These are phyloP conservation scores for Roridomyces roridus DNA, from an alignment of 768 basidiomycete species.

Conservation along the genomic window DNA sequence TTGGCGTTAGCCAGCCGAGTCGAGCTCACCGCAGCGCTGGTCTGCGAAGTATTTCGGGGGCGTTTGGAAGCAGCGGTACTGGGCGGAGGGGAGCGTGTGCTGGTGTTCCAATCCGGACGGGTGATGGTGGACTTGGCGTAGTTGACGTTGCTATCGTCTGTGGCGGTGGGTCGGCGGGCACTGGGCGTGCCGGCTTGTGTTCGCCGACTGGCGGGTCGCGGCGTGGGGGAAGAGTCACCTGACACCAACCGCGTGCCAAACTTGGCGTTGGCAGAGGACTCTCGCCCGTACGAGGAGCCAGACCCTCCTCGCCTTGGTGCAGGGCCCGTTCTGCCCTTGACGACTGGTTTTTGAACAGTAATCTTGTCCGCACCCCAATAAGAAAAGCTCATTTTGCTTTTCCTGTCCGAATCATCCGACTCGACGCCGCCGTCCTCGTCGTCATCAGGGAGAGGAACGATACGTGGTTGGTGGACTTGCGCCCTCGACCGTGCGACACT, in stretches of 20 bases:
- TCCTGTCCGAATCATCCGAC: slow-evolving; percentile 86
- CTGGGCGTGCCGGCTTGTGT: slow-evolving; percentile 54
- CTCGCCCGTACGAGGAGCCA: slow-evolving; percentile 69
- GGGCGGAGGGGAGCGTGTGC: slow-evolving; percentile 51
- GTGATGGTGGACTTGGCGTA: slow-evolving; percentile 78
- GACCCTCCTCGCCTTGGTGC: slow-evolving; percentile 49
- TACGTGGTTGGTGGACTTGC: slow-evolving; percentile 67
- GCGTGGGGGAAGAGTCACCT: slow-evolving; percentile 51
- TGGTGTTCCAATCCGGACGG: slow-evolving; percentile 75
- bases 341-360: slow-evolving; percentile 79
- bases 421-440: slow-evolving; percentile 64
- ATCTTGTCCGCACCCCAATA: slow-evolving; percentile 94
- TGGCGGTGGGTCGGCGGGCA: slow-evolving; percentile 49
- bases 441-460: slow-evolving; percentile 74
- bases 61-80: slow-evolving; percentile 54
- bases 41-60: slow-evolving; percentile 74
- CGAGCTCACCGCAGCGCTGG: slow-evolving; percentile 61
- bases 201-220: slow-evolving; percentile 70
- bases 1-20: slow-evolving; percentile 45
- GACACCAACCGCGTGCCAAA: slow-evolving; percentile 86
- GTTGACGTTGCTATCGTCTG: slow-evolving; percentile 66
- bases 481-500: slow-evolving; percentile 77
- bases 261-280: slow-evolving; percentile 91
- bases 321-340: slow-evolving; percentile 52
- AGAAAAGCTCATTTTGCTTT: slow-evolving; percentile 94